Base-by-base conservation (phyloP, 768 basidiomycete species). In the Chiua virens region DNA sequence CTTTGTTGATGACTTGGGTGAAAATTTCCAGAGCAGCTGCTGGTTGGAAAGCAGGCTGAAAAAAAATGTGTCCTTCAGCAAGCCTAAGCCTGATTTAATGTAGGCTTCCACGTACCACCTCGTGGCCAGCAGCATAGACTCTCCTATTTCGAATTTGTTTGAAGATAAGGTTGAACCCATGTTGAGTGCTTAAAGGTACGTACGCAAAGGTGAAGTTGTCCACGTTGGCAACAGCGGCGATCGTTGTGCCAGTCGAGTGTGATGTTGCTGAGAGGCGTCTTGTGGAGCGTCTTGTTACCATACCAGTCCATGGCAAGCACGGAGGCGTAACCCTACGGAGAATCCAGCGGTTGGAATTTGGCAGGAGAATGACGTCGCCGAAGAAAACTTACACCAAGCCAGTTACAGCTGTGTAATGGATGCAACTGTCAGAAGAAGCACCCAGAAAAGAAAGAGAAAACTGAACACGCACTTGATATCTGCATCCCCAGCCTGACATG, bases 181-280 rank as follows among this genome's bases (percentile, higher is more conserved):
- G n/a, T 27, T 2, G 1, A 22, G 41, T 13, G 27, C 2, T 30
- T 6, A 32, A 30, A 13, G 30, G n/a, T 21, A 76, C 83, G 58
- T 50, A 85, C 83, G 82, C 85, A 63, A 86, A 87, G 0, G 80
- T 73, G 60, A 86, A 85, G 51, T 83, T 82, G 54, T 81, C 82
- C 30, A 86, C 79, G 45, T 85, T 85, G 61, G 82, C 77, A 17
- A 85, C 73, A 0, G 82, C 78, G 0, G 81, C 85, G 5, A 86
- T 77, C 0, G 80, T 56, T 6, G 62, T 66, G 2, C 77, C 81
- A n/a, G 34, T 73, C 46, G 23, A 86, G 75, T 0, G 83, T 83
- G 70, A 86, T 83, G 53, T 84, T 83, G 5, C 56, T 74, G 15
- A 75, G 71, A 14, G 73, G 71, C 4, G 74, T 76, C 27, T 56